Evolutionary conservation across 2,329 filamentous ascomycete genomes (phyloP).

Genomic region (Allantophomopsis lycopodina): DNA sequence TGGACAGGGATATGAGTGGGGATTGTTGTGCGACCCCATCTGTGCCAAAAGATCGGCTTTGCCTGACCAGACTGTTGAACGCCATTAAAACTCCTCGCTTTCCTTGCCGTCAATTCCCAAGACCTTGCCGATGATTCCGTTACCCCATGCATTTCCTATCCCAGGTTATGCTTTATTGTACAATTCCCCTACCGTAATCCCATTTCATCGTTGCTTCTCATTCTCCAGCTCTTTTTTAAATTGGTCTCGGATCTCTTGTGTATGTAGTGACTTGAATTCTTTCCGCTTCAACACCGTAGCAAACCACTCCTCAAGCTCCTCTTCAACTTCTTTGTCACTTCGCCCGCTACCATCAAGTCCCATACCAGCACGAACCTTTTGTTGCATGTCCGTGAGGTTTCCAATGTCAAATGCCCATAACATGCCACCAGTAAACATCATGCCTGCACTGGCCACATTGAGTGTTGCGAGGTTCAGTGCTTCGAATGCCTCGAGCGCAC

Average conservation of each 20-base stretch:
- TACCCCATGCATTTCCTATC: no score
- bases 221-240: no score
- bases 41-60: no score
- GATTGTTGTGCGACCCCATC: no score
- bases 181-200: no score
- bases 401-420: conserved; percentile 70
- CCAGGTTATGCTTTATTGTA: background rate
- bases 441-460: conserved; percentile 63
- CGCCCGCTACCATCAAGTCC: conserved; percentile 18
- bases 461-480: conserved; percentile 78
- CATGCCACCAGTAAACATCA: conserved; percentile 61
- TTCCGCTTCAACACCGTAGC: conserved; percentile 44
- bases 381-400: conserved; percentile 48
- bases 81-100: no score
- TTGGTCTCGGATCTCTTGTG: no score
- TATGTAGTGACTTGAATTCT: conserved; percentile 14
- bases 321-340: conserved; percentile 37
- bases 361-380: conserved; percentile 29
- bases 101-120: no score
- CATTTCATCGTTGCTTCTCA: no score
- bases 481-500: conserved; percentile 62
- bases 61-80: no score
- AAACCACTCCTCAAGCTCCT: conserved; percentile 48
- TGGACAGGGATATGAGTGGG: no score
- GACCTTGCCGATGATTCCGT: no score